Base-by-base conservation (phyloP, 2,329 filamentous ascomycete genomes). In the Fusarium continuum region DNA sequence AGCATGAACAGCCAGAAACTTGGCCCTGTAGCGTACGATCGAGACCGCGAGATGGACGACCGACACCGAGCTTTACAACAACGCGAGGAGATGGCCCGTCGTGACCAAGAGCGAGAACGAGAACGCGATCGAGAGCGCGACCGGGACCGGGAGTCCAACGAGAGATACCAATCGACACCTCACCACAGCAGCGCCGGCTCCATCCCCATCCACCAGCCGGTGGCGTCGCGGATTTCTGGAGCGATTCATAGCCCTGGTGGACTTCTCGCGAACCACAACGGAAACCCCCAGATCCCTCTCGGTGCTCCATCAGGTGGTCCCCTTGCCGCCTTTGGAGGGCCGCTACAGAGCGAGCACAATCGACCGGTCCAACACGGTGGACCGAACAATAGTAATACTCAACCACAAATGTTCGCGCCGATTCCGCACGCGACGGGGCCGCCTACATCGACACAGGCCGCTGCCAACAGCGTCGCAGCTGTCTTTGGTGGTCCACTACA, bases 161-260 rank as follows among this genome's bases (percentile, higher is more conserved):
- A 89, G 36, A 85, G 87, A 46, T 88, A 88, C 71, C 89, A 88
- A 68, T 84, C 91, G 58, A 88, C 90, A 22, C 74, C 75, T 60
- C 92, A 95, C 73, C 93, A 97, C 76, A 95, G 90, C 77, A 93
- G 91, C 73, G 89, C 91, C 32, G 92, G 90, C 54, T 92, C 93
- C 4, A 91, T 97, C 50, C 92, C 93, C 50, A 89, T 98, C 70
- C 94, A 98, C 77, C 94, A 98, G 76, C 94, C 94, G 6, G 93
- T 97, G 56, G 94, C 94, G 61, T 88, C 93, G 73, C 83, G 93
- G 77, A 82, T 92, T 62, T 79, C 90, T 54, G 90, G 88, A 64
- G 90, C 92, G 47, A 96, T 97, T 53, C 94, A 97, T 74, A 96
- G 93, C 39, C 94, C 94, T 2, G 94, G 95, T 67, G 94, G 94